Base-by-base conservation (phyloP, 169 alveolate genomes). In the Babesia ovis region DNA sequence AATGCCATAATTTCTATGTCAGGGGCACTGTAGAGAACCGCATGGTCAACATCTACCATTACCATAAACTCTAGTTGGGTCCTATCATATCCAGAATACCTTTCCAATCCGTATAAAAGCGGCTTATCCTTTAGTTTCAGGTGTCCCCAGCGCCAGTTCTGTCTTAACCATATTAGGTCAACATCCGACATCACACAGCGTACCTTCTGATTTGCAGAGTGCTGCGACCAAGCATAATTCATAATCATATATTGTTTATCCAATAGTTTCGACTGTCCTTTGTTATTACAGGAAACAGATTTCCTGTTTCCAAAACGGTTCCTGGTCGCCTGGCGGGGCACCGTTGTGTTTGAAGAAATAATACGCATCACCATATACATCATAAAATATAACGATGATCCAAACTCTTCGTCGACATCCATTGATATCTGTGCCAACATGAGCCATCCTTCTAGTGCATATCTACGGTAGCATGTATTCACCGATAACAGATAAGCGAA, bases 381-480 rank as follows among this genome's bases (percentile, higher is more conserved):
- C 41, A 41, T 45, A 41, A 64, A 64, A 34, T 22, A 50, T 3
- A 46, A 25, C 37, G 59, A 5, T 18, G 50, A 20, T 9, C 42
- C 9, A 18, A 64, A 48, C 54, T 48, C 62, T 16, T 29, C 43
- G 31, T 50, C 51, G 20, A 64, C 4, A 39, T 29, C 74, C 62
- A n/a, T 22, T 4, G 74, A 23, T 6, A 64, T 20, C 23, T 64
- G 32, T 31, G 74, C 74, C 35, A 64, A 8, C 59, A 64, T 64
- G 51, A 64, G 53, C 32, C 42, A 45, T 9, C 62, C 74, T 22
- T 64, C 74, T 14, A 64, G 51, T 18, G 74, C 59, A 16, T 50
- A 64, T 4, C 34, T 59, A 25, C 60, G 74, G 61, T 18, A 1
- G 56, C 56, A 5, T 9, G 31, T 60, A 14, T 22, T 23, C 3